Evolutionary conservation across 1,284 basidiomycete species (phyloP), one percentile per base, ranked within the genome.

Genomic region (Sphagnurus paluster): DNA sequence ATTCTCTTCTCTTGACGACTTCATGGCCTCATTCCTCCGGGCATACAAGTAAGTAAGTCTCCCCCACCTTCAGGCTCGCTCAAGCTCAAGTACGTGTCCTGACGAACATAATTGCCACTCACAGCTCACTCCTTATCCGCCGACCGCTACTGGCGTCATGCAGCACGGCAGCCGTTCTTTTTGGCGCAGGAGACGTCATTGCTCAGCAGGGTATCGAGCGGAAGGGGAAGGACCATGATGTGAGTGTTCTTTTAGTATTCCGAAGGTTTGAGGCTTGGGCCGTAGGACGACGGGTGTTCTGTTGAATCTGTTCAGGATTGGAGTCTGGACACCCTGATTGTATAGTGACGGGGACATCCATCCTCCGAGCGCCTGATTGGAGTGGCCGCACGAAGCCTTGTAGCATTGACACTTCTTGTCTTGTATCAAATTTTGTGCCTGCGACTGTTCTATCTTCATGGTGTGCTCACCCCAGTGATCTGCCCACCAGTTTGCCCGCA

Each of bases 141-240:
- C 71, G 79, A n/a, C 87, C 87, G 0, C 71, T 87, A 69, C 41
- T 79, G 13, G 68, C 80, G 3, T 84, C 87, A 56, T 85, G 80
- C 49, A 65, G 67, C 1, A 87, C 87, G 0, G 84, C 86, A 1
- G 82, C 77, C 1, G 60, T 83, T 34, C 68, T 92, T 13, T 92
- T 90, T 56, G 82, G 84, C 35, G 69, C 80, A 7, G 91, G 90
- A n/a, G 92, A 94, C 60, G 58, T 90, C 1, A 76, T 93, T 28
- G 90, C 91, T 0, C 91, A 93, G 64, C 87, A 93, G 61, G 82
- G 72, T 0, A 79, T 93, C 21, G 92, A 93, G 60, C 71, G 70
- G 50, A 78, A 70, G 58, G 84, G 86, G 10, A 69, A 60, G 49
- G 62, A 80, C 3, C 87, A 90, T 57, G 88, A 91, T 58, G 87